phyloP scores from a whole-genome alignment of 2,329 filamentous ascomycete species.

The Fusarium tanahbumbuense region DNA sequence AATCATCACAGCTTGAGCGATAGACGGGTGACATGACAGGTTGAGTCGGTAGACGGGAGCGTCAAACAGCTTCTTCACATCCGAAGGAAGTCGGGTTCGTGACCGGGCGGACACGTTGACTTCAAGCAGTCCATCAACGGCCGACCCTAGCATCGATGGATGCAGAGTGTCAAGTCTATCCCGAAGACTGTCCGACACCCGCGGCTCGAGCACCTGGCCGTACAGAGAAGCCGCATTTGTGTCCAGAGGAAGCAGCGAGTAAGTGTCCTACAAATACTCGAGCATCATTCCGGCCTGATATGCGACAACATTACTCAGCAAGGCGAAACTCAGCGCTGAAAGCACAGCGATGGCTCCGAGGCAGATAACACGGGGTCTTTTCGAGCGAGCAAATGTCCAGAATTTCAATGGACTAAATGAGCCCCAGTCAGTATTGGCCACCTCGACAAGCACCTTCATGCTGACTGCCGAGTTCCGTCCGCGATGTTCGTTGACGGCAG shows the following conservation, averaged over 20 bases:
- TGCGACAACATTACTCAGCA: slow-evolving; percentile 24
- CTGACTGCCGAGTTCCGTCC: slow-evolving; percentile 23
- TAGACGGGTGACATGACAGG: background rate
- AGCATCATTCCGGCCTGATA: slow-evolving; percentile 21
- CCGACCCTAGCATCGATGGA: background rate
- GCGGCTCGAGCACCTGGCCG: background rate
- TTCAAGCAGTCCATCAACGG: background rate
- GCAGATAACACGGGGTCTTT: slow-evolving; percentile 19
- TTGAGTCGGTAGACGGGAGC: slow-evolving; percentile 14
- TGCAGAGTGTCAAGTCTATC: slow-evolving; percentile 2
- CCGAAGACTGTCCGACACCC: background rate
- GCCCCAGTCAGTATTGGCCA: slow-evolving; percentile 29
- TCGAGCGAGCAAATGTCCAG: slow-evolving; percentile 23
- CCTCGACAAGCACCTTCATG: slow-evolving; percentile 30
- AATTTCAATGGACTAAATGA: slow-evolving; percentile 33
- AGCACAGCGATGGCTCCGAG: slow-evolving; percentile 21
- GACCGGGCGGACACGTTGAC: slow-evolving; percentile 17
- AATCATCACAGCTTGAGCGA: background rate
- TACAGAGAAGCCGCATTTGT: background rate
- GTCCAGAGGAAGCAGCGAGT: slow-evolving; percentile 3
- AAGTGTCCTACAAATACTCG: slow-evolving; percentile 21
- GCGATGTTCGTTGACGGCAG: slow-evolving; percentile 26
- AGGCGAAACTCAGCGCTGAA: slow-evolving; percentile 23
- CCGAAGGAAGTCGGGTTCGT: background rate
- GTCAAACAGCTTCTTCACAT: slow-evolving; percentile 9